A percentile compares a stretch with the other conserved stretches of the same genome.
These are phyloP conservation scores for Penicillium sp. DNA, from an alignment of 2,329 filamentous ascomycete species.

Conservation along the genomic window DNA sequence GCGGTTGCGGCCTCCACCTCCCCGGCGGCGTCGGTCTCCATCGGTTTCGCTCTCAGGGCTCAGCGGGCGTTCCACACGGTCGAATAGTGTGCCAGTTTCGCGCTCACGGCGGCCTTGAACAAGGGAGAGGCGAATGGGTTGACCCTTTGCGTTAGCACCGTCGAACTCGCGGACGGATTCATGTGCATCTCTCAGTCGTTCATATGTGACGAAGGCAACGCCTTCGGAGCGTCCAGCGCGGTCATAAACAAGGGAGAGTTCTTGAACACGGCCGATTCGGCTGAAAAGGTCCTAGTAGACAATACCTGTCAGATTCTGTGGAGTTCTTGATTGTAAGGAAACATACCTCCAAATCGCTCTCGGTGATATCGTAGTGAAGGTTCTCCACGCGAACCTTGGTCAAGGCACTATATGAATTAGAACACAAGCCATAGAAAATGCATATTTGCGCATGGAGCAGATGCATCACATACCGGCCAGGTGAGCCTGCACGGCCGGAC, in stretches of 20 bases:
- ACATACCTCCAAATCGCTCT: constrained; percentile 72
- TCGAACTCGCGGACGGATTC: constrained; percentile 75
- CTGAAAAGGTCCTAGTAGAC: constrained; percentile 66
- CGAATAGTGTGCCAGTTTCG: constrained; percentile 59
- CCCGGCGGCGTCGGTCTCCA: constrained; percentile 33
- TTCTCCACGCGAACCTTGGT: constrained; percentile 80
- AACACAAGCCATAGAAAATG: not conserved
- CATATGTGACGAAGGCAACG: constrained; percentile 76
- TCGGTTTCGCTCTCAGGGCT: constrained; percentile 37
- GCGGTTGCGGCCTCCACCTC: constrained; percentile 43
- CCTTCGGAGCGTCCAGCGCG: constrained; percentile 84
- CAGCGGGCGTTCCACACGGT: constrained; percentile 51
- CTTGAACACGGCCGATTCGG: constrained; percentile 66
- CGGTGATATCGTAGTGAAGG: constrained; percentile 83
- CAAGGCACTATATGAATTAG: constrained; percentile 43
- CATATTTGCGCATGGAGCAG: not conserved
- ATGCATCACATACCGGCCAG: constrained; percentile 30
- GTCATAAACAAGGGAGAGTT: constrained; percentile 72
- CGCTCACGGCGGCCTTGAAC: constrained; percentile 48
- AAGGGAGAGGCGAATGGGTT: constrained; percentile 71
- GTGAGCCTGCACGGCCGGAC: constrained; percentile 33
- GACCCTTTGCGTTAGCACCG: constrained; percentile 83
- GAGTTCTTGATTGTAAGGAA: not conserved
- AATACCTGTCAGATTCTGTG: not conserved
- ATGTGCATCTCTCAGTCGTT: constrained; percentile 63